These are phyloP conservation scores for Halophytophthora polymorphica DNA, from an alignment of 352 stramenopile species.

Conservation along the genomic window DNA sequence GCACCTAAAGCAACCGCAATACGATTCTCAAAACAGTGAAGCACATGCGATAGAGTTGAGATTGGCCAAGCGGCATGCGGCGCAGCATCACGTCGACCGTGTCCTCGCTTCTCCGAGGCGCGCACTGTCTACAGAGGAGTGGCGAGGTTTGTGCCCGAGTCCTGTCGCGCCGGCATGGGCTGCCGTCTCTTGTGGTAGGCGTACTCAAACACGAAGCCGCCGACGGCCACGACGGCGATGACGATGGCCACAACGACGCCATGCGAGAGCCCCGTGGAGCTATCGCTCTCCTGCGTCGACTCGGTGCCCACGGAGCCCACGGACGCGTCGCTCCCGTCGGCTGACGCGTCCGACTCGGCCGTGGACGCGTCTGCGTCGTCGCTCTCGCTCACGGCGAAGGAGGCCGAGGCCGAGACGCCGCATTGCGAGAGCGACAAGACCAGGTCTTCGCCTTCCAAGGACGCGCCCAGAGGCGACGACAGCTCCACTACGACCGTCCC, in stretches of 20 bases:
- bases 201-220: constrained; percentile 74
- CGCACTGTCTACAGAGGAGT: constrained; percentile 15
- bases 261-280: constrained; percentile 52
- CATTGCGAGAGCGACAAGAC: constrained; percentile 51
- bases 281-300: constrained; percentile 51
- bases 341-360: constrained; percentile 11
- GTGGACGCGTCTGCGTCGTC: constrained; percentile 17
- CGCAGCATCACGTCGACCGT: constrained; percentile 1
- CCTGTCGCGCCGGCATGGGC: constrained; percentile 15
- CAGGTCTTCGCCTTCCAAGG: constrained; percentile 28
- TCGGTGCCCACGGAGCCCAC: constrained; percentile 18
- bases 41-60: constrained; percentile 27
- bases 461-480: constrained; percentile 25
- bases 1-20: constrained; percentile 9
- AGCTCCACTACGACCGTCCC: constrained; percentile 42
- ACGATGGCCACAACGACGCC: constrained; percentile 69
- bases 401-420: constrained; percentile 22
- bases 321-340: constrained; percentile 3
- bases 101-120: constrained; percentile 1
- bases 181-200: constrained; percentile 67
- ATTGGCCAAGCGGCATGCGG: constrained; percentile 17
- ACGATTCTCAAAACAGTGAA: constrained; percentile 29
- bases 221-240: constrained; percentile 57
- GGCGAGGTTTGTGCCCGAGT: constrained; percentile 18
- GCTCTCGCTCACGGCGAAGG: constrained; percentile 15